Conservation (phyloP, 192 early-diverging fungal genomes). For the Rhizophagus prolifer region DNA sequence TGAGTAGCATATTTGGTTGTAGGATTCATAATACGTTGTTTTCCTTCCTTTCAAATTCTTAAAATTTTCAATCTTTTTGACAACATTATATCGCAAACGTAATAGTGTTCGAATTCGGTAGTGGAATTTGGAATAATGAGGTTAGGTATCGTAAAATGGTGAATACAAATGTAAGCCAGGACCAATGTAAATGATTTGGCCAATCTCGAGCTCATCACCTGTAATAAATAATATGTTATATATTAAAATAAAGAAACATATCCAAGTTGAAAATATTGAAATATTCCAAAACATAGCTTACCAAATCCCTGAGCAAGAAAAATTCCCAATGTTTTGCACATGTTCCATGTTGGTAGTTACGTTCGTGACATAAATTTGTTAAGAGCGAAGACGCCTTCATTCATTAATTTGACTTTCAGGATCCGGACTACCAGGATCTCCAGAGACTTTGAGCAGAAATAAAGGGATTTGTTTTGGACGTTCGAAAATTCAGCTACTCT, state of each 20-base stretch:
- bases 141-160: constrained; percentile 1
- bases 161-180: background rate
- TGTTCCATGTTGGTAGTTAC: background rate
- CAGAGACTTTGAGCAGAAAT: constrained; percentile 1
- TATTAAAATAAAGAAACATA: background rate
- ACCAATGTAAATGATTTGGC: background rate
- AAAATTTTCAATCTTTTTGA: too few species aligned
- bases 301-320: constrained; percentile 9
- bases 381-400: background rate
- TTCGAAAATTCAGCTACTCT: constrained; percentile 17
- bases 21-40: background rate
- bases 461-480: constrained; percentile 4
- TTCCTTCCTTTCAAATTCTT: background rate
- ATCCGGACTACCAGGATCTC: background rate
- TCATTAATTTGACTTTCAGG: constrained; percentile 10
- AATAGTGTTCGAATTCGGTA: background rate
- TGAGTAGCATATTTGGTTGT: constrained; percentile 1
- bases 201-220: background rate
- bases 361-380: background rate
- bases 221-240: constrained; percentile 10
- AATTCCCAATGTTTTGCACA: constrained; percentile 6
- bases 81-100: constrained; percentile 7
- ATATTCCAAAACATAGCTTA: constrained; percentile 1
- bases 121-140: background rate
- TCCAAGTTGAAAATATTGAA: background rate